Evolutionary conservation across 177 flowering plant genomes (phyloP), one percentile per base, ranked within the genome.

Genomic region (Vitis hybrid): DNA sequence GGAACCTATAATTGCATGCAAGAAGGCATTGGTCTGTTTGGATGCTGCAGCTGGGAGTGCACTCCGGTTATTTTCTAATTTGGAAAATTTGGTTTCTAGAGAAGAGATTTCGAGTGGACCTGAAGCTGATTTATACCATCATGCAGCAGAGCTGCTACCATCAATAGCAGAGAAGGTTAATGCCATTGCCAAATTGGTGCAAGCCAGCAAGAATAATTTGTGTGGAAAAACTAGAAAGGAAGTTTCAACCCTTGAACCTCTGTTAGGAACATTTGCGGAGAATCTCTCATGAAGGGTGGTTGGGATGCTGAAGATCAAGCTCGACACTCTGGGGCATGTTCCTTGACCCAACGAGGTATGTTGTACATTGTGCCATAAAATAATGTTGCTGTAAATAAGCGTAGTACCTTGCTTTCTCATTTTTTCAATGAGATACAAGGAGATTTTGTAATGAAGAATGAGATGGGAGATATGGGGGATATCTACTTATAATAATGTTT

Each of bases 41-140:
- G 85, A 85, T 64, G 62, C 72, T 60, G 88, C 87, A 40, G 82
- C 86, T 11, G 79, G 82, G 46, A 78, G 51, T 63, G 78, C 80
- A 70, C 68, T 83, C 32, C 72, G 75, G 70, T 72, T 80, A 67
- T 82, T 90, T 73, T 49, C 70, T 11, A 67, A 79, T 55, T 61
- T 88, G 68, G 70, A 40, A 54, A 56, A 35, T 50, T 32, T 60
- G 61, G 40, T 46, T 63, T 54, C 69, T 3, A n/a, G 15, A 56
- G 87, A 73, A 72, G 77, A 80, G 27, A 13, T 40, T 48, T 48
- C 73, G 40, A 50, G 48, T 61, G 78, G 54, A 5, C 19, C 62
- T 27, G 71, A 50, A 65, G 61, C 76, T 62, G 70, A 76, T 21
- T 66, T 89, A 69, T 83, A 68, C 21, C 57, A 59, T 57, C 70